Base-by-base conservation (phyloP, 1,139 yeast species). In the Saccharomycopsis hybrid region DNA sequence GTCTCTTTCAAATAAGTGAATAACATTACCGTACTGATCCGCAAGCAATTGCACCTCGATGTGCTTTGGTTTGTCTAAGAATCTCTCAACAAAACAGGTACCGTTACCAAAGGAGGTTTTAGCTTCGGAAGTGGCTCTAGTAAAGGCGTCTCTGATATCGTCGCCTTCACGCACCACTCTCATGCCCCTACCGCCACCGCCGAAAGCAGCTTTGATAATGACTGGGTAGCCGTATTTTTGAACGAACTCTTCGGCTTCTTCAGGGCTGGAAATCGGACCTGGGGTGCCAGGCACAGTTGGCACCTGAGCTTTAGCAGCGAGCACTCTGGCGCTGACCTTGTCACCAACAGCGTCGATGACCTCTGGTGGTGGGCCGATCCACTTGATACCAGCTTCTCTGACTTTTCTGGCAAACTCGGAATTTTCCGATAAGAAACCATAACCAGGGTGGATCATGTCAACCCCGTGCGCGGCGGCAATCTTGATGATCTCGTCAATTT, bases 161-260 rank as follows among this genome's bases (percentile, higher is more conserved):
- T 92, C 98, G 60, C 97, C 97, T 68, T 92, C 97, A 65, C 95
- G 78, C 47, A 94, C 98, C 49, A 92, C 97, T 73, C 98, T 83
- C 98, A 92, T 92, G 76, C 98, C 98, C 71, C 98, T 83, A 64
- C 99, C 98, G 76, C 98, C 98, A 72, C 98, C 98, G 68, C 99
- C 98, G 65, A 86, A 92, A 43, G 98, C 98, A 43, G 99, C 98
- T 72, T 92, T 92, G 69, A 92, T 90, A 67, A 92, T 92, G 47
- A 92, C 97, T 7, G 99, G 99, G 70, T 67, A 90, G 29, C 99
- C 98, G 67, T 90, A 77, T 68, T 87, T 62, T 41, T 72, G 78
- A 36, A 89, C 97, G 64, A 92, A 92, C 11, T 67, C 80, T 56
- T 70, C 63, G 24, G 97, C 98, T 60, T 92, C 89, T 47, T 76